A percentile compares a stretch with the other conserved stretches of the same genome.
These are phyloP conservation scores for Schizonepeta tenuifolia DNA, from an alignment of 257 asterid species.

Conservation along the genomic window DNA sequence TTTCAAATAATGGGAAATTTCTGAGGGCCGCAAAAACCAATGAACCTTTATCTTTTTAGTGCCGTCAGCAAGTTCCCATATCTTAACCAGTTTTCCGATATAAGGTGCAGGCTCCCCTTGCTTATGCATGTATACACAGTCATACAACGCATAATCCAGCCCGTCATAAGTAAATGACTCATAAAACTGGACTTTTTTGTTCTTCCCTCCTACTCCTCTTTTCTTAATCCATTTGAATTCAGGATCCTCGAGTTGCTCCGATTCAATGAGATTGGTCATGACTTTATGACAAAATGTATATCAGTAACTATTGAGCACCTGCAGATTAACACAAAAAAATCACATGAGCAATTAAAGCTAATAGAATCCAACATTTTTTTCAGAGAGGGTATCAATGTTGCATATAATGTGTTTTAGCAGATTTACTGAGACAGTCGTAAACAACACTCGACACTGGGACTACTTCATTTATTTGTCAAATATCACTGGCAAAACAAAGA, in stretches of 20 bases:
- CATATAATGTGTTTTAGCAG: not conserved
- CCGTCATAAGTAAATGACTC: constrained; percentile 77
- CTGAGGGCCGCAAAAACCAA: constrained; percentile 84
- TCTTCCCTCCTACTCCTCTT: constrained; percentile 56
- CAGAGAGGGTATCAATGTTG: not conserved
- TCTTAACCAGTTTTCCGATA: constrained; percentile 70
- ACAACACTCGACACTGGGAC: too few species aligned
- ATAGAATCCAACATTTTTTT: not conserved
- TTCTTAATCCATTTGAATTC: constrained; percentile 70
- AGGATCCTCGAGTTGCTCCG: constrained; percentile 42
- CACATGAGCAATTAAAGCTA: not conserved
- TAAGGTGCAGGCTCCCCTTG: constrained; percentile 53
- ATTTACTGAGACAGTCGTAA: not conserved
- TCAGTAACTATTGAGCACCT: constrained; percentile 18
- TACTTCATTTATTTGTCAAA: too few species aligned
- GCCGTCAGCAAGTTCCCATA: constrained; percentile 60
- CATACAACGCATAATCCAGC: constrained; percentile 58
- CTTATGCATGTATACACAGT: constrained; percentile 67
- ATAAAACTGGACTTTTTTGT: constrained; percentile 57
- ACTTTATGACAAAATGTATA: constrained; percentile 12
- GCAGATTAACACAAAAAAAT: not conserved
- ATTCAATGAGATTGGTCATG: constrained; percentile 33
- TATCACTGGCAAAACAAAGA: not conserved
- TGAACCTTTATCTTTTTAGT: constrained; percentile 68
- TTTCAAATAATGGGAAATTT: constrained; percentile 52